phyloP scores from a whole-genome alignment of 1,139 yeast genomes.

The Sugiyamaella sp. region DNA sequence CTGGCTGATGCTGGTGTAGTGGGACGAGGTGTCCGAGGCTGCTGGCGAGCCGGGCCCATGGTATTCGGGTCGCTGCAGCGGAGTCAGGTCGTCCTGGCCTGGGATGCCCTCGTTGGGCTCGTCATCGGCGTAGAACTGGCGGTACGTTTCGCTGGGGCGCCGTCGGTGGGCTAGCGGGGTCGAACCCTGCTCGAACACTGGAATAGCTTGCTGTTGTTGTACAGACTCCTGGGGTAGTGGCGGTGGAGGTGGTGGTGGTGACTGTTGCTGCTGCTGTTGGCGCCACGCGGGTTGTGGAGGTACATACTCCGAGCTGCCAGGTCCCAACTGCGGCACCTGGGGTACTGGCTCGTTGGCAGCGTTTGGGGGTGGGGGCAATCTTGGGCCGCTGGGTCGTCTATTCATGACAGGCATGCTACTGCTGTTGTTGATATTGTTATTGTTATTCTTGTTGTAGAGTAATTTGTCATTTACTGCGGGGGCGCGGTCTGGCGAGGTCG shows the following conservation, averaged over 20 bases:
- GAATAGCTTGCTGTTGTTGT: no score
- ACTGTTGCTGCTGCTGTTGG: constrained; percentile 19
- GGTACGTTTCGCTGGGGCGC: constrained; percentile 17
- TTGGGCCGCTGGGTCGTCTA: constrained; percentile 29
- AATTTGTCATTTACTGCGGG: no score
- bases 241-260: not conserved
- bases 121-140: constrained; percentile 24
- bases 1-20: constrained; percentile 80
- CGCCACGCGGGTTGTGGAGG: constrained; percentile 20
- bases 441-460: not conserved
- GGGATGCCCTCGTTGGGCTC: not conserved
- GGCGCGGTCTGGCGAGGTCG: no score
- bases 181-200: no score
- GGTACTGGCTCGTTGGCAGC: not conserved
- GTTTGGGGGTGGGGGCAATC: constrained; percentile 19
- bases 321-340: not conserved
- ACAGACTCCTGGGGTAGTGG: no score
- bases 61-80: constrained; percentile 14
- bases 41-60: constrained; percentile 23
- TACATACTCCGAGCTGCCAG: constrained; percentile 4
- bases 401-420: constrained; percentile 5
- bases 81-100: not conserved
- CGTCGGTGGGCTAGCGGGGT: not conserved
- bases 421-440: not conserved
- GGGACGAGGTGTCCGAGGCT: constrained; percentile 50